These are phyloP conservation scores for Beta macrorhiza DNA, from an alignment of 179 eudicot genomes.

Conservation along the genomic window DNA sequence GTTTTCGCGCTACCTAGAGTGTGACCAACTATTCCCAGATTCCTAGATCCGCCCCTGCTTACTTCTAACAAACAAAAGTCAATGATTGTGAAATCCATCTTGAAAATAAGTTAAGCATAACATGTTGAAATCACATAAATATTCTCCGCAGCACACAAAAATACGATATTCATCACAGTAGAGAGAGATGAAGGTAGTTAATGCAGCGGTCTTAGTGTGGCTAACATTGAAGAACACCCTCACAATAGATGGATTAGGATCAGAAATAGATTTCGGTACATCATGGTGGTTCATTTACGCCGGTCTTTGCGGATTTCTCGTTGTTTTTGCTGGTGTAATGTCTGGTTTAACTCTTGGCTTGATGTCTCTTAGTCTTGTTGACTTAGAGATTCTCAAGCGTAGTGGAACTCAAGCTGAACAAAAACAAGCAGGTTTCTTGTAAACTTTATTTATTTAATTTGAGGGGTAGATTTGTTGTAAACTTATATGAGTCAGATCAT, in stretches of 20 bases:
- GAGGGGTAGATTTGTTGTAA: too few relatives aligned
- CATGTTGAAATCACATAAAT: neutral
- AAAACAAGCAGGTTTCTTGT: constrained; percentile 66
- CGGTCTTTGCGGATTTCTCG: constrained; percentile 58
- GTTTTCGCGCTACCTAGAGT: too few relatives aligned
- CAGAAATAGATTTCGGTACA: constrained; percentile 63
- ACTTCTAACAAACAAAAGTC: too few relatives aligned
- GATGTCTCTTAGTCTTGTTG: constrained; percentile 90
- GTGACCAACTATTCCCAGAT: too few relatives aligned
- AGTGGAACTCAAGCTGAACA: constrained; percentile 70
- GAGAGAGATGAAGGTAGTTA: constrained; percentile 31
- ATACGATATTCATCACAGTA: too few relatives aligned
- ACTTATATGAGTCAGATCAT: too few relatives aligned
- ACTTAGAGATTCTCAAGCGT: constrained; percentile 79
- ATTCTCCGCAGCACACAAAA: neutral
- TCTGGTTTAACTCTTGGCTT: constrained; percentile 84
- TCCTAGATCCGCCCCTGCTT: too few relatives aligned
- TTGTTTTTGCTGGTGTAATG: constrained; percentile 85
- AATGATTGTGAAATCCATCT: too few relatives aligned
- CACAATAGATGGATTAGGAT: constrained; percentile 15
- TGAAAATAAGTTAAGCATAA: too few relatives aligned
- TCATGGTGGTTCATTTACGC: constrained; percentile 69
- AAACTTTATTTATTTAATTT: too few relatives aligned
- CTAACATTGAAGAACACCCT: constrained; percentile 18
- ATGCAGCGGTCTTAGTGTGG: constrained; percentile 35